Conservation (phyloP, 129 eudicot genomes). For the Smallanthus sonchifolius region DNA sequence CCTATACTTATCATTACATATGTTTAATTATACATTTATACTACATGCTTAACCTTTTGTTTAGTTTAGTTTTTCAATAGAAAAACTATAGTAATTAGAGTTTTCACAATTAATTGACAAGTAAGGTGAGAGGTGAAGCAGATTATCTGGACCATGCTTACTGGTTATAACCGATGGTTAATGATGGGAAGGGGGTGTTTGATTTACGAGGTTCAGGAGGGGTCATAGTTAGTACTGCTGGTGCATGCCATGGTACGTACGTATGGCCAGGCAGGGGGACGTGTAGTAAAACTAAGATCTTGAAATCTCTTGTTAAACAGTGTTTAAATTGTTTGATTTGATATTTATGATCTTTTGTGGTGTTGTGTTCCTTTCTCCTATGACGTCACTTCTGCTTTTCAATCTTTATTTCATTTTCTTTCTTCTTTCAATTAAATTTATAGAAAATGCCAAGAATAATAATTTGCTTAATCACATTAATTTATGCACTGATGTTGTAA, state of each 20-base stretch:
- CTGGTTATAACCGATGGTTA: slow-evolving; percentile 29
- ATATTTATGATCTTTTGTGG: slow-evolving; percentile 16
- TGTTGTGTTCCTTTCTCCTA: slow-evolving; percentile 6
- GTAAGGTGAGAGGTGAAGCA: slow-evolving; percentile 13
- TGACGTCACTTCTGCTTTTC: slow-evolving; percentile 16
- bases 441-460: no score
- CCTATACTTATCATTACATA: no score
- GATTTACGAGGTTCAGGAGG: slow-evolving; percentile 37
- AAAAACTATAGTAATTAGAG: neutral
- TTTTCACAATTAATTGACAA: slow-evolving; percentile 4
- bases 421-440: neutral
- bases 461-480: no score
- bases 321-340: slow-evolving; percentile 26
- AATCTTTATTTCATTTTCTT: neutral
- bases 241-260: slow-evolving; percentile 12
- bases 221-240: slow-evolving; percentile 1
- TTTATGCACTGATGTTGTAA: no score
- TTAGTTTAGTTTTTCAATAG: no score
- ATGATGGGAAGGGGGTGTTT: slow-evolving; percentile 8
- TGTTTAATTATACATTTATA: no score
- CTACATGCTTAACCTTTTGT: no score
- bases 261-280: slow-evolving; percentile 5
- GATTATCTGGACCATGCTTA: slow-evolving; percentile 4
- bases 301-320: slow-evolving; percentile 26
- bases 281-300: slow-evolving; percentile 10